Base-by-base conservation (phyloP, 768 basidiomycete species). In the Kondoa subrosea region DNA sequence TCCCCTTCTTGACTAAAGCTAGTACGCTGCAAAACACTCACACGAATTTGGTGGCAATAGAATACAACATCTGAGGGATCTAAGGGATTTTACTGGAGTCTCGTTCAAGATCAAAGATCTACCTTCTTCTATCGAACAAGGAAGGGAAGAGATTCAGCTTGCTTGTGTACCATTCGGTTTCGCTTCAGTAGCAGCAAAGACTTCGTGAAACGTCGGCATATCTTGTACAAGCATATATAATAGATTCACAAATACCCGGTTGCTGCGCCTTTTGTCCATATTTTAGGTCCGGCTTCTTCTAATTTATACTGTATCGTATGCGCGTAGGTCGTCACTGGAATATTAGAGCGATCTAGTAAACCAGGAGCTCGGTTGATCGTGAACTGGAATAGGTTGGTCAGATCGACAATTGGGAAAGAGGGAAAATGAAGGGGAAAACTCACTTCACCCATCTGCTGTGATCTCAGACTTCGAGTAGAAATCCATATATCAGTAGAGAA, bases 21-120 rank as follows among this genome's bases (percentile, higher is more conserved):
- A 17, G 40, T 34, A 40, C 14, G 33, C 67, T 71, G 27, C 73
- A 65, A 65, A 66, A n/a, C n/a, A n/a, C n/a, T n/a, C n/a, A n/a
- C n/a, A n/a, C n/a, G n/a, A n/a, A n/a, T n/a, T n/a, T 73, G 34
- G 56, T 27, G 30, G 57, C 56, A 68, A 1, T 73, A 96, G 93
- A n/a, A 83, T 93, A 59, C 90, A 95, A 79, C 90, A 93, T 73
- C 78, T 97, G 27, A 82, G 87, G 31, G 93, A 97, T 72, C 78
- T 91, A 57, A 83, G 83, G 70, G 78, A 81, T 25, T 87, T 87
- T 75, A 93, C 95, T 71, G 89, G 91, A 30, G 90, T 88, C 0
- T 86, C 88, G 16, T 97, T 97, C 84, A 97, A 95, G 77, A 86
- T 95, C 66, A 63, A 63, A 31, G 25, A 63, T 31, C 40, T 21